A percentile compares a stretch with the other conserved stretches of the same genome.
phyloP scores from a whole-genome alignment of 1,139 yeast genomes.

The Geotrichum reessii region DNA sequence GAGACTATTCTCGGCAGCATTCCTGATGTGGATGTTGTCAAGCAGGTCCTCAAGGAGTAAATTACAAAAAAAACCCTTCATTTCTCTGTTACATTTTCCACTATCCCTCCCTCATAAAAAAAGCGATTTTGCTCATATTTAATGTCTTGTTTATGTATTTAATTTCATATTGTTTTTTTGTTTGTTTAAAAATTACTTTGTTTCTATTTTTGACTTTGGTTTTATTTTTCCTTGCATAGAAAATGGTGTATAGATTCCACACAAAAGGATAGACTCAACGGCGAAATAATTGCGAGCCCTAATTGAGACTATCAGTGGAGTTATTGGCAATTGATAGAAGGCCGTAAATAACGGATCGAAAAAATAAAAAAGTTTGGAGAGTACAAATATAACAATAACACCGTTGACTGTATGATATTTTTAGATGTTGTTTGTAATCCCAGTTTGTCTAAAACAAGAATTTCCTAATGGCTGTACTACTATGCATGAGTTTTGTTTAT shows the following conservation, averaged over 20 bases:
- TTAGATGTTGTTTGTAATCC: no score
- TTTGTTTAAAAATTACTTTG: background rate
- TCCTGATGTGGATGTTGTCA: constrained; percentile 90
- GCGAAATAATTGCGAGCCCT: background rate
- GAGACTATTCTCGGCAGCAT: constrained; percentile 95
- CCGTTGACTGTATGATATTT: no score
- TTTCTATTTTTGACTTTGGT: background rate
- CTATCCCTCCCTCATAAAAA: background rate
- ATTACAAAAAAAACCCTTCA: background rate
- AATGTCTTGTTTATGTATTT: background rate
- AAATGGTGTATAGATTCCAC: background rate
- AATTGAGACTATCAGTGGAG: background rate
- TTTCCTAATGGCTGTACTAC: no score
- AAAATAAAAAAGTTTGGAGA: no score
- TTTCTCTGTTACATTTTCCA: background rate
- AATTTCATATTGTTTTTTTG: background rate
- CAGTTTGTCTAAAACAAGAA: no score
- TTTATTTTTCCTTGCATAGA: background rate
- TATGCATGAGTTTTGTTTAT: no score
- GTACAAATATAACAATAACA: no score
- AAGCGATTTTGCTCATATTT: background rate
- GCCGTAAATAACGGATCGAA: no score
- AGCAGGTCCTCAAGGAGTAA: constrained; percentile 23
- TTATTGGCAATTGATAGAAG: background rate
- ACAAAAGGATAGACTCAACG: background rate